Evolutionary conservation across 83 land plant species (phyloP).

Genomic region (Picea abies): DNA sequence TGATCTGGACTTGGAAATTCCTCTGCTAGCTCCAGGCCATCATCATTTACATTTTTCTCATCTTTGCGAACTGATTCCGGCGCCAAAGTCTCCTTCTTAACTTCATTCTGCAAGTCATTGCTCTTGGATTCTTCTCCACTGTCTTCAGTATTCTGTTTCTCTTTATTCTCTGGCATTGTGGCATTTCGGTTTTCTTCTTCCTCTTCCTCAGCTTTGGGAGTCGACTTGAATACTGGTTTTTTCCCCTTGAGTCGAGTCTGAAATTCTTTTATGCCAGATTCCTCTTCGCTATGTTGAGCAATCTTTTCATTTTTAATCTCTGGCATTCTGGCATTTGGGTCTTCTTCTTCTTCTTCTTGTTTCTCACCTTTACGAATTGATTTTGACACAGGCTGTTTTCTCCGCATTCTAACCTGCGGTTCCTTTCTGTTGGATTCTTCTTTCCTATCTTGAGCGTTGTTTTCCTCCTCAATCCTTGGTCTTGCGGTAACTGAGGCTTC

Average conservation of each 20-base stretch:
- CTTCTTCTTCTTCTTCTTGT: not conserved
- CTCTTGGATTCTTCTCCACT: not conserved
- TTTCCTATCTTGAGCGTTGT: not conserved
- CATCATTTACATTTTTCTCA: constrained; percentile 16
- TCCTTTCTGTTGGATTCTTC: too few species aligned
- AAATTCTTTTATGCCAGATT: not conserved
- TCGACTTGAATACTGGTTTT: constrained; percentile 11
- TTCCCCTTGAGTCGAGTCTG: constrained; percentile 2
- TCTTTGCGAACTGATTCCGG: not conserved
- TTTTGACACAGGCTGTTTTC: constrained; percentile 1
- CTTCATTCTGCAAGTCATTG: not conserved
- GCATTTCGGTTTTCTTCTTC: not conserved
- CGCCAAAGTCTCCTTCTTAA: not conserved
- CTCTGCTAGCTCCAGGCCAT: constrained; percentile 20
- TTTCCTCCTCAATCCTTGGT: not conserved
- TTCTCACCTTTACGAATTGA: constrained; percentile 8
- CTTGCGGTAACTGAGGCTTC: not conserved
- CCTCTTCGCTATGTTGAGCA: not conserved
- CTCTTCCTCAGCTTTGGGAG: constrained; percentile 1
- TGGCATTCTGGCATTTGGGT: not conserved
- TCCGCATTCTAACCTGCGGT: not conserved
- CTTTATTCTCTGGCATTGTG: not conserved
- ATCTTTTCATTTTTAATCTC: not conserved
- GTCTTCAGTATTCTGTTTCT: not conserved
- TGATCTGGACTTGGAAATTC: constrained; percentile 10